phyloP scores from a whole-genome alignment of 768 basidiomycete species.

The Phylloporus sp. region DNA sequence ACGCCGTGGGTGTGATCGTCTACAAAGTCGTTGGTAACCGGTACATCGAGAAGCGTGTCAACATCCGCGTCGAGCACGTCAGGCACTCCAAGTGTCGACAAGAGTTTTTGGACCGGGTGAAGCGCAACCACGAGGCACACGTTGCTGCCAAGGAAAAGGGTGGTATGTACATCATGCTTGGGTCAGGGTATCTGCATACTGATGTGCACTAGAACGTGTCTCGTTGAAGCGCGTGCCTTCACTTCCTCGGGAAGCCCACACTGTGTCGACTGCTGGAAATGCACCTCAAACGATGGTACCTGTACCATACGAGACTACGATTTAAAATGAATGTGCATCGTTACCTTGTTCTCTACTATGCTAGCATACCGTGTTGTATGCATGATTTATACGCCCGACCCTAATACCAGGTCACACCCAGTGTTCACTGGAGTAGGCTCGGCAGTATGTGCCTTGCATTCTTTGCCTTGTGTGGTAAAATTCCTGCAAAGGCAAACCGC shows the following conservation, averaged over 20 bases:
- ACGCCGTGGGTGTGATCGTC: conserved; percentile 93
- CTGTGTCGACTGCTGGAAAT: conserved; percentile 71
- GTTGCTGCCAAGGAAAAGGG: conserved; percentile 87
- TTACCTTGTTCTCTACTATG: conserved; percentile 16
- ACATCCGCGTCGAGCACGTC: conserved; percentile 95
- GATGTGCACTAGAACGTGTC: conserved; percentile 55
- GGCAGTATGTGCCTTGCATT: no score
- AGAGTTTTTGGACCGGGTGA: conserved; percentile 96
- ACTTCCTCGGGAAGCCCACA: conserved; percentile 75
- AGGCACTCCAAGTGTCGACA: conserved; percentile 96
- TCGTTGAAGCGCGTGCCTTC: conserved; percentile 82
- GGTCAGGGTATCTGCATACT: not conserved
- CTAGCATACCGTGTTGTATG: conserved; percentile 16
- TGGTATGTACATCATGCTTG: conserved; percentile 43
- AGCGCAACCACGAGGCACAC: conserved; percentile 82
- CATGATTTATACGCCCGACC: not conserved
- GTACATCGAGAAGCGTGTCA: conserved; percentile 99
- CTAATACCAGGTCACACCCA: no score
- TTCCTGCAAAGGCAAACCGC: no score
- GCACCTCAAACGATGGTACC: conserved; percentile 91
- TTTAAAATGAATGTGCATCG: conserved; percentile 49
- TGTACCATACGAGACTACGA: conserved; percentile 93
- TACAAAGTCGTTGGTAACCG: conserved; percentile 99
- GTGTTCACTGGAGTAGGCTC: no score
- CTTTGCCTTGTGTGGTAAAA: no score